Base-by-base conservation (phyloP, 345 rosid genomes). In the Lagerstroemia speciosa region DNA sequence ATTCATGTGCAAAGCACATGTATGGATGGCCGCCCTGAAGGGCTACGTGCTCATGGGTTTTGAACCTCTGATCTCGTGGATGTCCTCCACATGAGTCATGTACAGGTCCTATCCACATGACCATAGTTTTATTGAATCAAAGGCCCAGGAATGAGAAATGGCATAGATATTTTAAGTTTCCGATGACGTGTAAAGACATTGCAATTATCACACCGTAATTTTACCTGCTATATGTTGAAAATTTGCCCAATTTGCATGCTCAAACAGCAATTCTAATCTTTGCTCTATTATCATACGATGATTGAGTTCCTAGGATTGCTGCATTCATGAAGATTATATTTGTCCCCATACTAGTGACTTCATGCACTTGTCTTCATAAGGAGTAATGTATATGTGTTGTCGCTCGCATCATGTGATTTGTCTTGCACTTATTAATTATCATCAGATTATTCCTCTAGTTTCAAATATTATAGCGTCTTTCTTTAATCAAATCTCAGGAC, bases 401-500 rank as follows among this genome's bases (percentile, higher is more conserved):
- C 22, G 22, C 22, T 5, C 26, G 24, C 27, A 52, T 52, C 8
- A 6, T 52, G 27, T 52, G 43, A n/a, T n/a, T n/a, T n/a, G n/a
- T n/a, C n/a, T n/a, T n/a, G n/a, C n/a, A n/a, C n/a, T n/a, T 17
- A 1, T 17, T 17, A 12, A 9, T 68, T 61, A 26, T 62, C 33
- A 36, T 61, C 41, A 26, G 29, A 26, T 37, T 17, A 46, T 31
- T 6, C 62, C 9, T 45, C 19, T 15, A 16, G 32, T 16, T 5
- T 26, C 14, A 12, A 50, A 48, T 16, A 63, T 33, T 26, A 20
- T 20, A 30, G 36, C 53, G 14, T 37, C 52, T 31, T 6, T 2
- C 15, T 31, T 38, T 48, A n/a, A 66, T 19, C 41, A 41, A n/a
- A 62, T 67, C 71, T 64, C 70, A 94, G 99, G 77, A 81, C 93